Conservation (phyloP, 1,284 basidiomycete species). For the Fistulinella staudtii region DNA sequence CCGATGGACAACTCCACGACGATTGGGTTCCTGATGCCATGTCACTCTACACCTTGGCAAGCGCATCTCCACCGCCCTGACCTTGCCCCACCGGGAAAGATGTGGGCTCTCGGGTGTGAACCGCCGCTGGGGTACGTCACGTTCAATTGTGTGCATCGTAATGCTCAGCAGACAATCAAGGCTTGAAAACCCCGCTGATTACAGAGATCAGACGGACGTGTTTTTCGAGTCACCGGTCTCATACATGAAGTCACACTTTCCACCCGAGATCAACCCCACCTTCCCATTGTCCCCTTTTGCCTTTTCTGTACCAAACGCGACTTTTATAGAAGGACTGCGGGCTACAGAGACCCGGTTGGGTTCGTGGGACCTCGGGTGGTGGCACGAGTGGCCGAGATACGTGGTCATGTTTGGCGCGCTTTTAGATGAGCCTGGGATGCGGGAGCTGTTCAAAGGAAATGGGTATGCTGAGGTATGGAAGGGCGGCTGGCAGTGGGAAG, state of each 20-base stretch:
- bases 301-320: conserved; percentile 49
- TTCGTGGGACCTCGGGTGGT: conserved; percentile 44
- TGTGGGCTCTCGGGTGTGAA: conserved; percentile 90
- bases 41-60: conserved; percentile 96
- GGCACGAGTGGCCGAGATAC: conserved; percentile 77
- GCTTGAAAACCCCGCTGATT: conserved; percentile 48
- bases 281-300: conserved; percentile 68
- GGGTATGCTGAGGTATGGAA: conserved; percentile 70
- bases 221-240: conserved; percentile 75
- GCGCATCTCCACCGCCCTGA: conserved; percentile 78
- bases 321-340: conserved; percentile 21
- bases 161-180: conserved; percentile 33
- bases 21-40: conserved; percentile 90
- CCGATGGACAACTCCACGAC: conserved; percentile 49
- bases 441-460: conserved; percentile 44
- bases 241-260: conserved; percentile 69
- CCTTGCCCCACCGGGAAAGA: conserved; percentile 44
- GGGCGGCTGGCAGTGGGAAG: conserved; percentile 76
- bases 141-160: neutral
- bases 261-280: conserved; percentile 50
- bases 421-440: conserved; percentile 49
- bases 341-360: conserved; percentile 17
- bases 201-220: conserved; percentile 79
- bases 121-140: conserved; percentile 72
- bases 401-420: conserved; percentile 78